Percentiles rank a stretch among this genome's conserved stretches.
Evolutionary conservation across 2,329 filamentous ascomycete genomes (phyloP).

Genomic region (Fusarium lateritium): DNA sequence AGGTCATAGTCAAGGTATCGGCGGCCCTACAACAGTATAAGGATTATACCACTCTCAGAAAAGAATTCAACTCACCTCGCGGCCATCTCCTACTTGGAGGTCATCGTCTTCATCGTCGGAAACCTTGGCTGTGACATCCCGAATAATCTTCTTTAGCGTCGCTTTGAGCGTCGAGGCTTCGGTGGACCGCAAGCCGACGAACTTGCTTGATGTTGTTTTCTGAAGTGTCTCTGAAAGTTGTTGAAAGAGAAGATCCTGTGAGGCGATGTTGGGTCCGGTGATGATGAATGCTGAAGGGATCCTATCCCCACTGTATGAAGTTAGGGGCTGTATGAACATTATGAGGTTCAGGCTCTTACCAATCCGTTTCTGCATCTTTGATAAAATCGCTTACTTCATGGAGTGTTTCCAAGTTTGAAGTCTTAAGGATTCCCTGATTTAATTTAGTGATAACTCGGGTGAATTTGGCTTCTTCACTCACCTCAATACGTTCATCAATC

Average conservation of each 20-base stretch:
- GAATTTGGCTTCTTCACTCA: slow-evolving; percentile 19
- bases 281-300: slow-evolving; percentile 81
- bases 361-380: slow-evolving; percentile 53
- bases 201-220: slow-evolving; percentile 64
- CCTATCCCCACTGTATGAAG: slow-evolving; percentile 57
- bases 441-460: slow-evolving; percentile 44
- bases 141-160: slow-evolving; percentile 80
- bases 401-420: slow-evolving; percentile 73
- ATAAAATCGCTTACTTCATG: slow-evolving; percentile 72
- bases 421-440: slow-evolving; percentile 68
- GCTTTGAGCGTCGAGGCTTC: slow-evolving; percentile 83
- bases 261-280: slow-evolving; percentile 83
- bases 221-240: slow-evolving; percentile 74
- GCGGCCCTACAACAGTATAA: slow-evolving; percentile 63
- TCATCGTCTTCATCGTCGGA: slow-evolving; percentile 72
- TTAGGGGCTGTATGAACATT: slow-evolving; percentile 33
- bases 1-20: slow-evolving; percentile 85
- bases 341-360: slow-evolving; percentile 47
- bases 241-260: slow-evolving; percentile 80
- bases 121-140: slow-evolving; percentile 68
- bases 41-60: neutral
- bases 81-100: slow-evolving; percentile 59
- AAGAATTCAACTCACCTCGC: slow-evolving; percentile 60
- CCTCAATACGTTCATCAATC: slow-evolving; percentile 74
- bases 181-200: slow-evolving; percentile 77